These are phyloP conservation scores for Spiromastix sp. DNA, from an alignment of 2,329 filamentous ascomycete species.

Conservation along the genomic window DNA sequence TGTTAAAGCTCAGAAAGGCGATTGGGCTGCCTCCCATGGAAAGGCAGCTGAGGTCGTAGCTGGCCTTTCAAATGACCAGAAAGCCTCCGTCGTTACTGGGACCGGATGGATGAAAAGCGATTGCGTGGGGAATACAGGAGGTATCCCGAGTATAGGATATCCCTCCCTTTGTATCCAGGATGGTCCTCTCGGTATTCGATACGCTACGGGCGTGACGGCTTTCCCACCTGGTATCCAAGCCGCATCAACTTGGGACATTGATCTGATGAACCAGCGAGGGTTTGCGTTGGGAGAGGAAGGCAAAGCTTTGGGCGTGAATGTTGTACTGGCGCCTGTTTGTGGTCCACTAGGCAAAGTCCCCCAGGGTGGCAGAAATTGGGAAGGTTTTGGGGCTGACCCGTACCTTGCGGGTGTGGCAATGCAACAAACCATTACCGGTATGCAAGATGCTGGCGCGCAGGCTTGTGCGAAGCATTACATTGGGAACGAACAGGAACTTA, in stretches of 20 bases:
- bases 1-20: background rate
- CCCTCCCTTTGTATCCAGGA: constrained; percentile 21
- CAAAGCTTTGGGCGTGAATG: constrained; percentile 20
- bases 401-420: constrained; percentile 32
- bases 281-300: constrained; percentile 44
- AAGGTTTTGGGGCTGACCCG: constrained; percentile 33
- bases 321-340: constrained; percentile 32
- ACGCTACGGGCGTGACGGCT: constrained; percentile 57
- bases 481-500: constrained; percentile 57
- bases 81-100: constrained; percentile 17
- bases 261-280: constrained; percentile 43
- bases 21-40: constrained; percentile 1
- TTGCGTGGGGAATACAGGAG: constrained; percentile 20
- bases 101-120: constrained; percentile 15
- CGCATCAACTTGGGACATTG: constrained; percentile 50
- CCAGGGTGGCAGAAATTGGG: constrained; percentile 32
- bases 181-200: constrained; percentile 44
- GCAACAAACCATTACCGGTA: constrained; percentile 27
- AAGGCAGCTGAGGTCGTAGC: background rate
- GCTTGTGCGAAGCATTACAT: constrained; percentile 49
- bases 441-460: constrained; percentile 54
- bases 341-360: constrained; percentile 31
- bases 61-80: constrained; percentile 7
- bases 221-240: constrained; percentile 65
- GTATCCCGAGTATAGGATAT: constrained; percentile 15